These are phyloP conservation scores for Sungouiella blattae DNA, from an alignment of 805 yeast species.

Conservation along the genomic window DNA sequence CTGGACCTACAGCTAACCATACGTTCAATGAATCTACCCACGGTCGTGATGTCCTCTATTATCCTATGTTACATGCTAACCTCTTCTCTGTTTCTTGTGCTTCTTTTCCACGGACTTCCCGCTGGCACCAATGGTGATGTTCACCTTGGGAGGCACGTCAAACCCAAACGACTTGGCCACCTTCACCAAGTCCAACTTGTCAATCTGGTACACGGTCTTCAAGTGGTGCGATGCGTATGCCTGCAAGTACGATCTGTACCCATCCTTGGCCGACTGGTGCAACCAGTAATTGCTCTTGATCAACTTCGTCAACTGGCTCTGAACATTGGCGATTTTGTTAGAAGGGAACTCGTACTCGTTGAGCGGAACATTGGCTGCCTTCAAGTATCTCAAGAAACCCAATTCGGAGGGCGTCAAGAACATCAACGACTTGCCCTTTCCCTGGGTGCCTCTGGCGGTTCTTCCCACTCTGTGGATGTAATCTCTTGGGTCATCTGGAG, in stretches of 20 bases:
- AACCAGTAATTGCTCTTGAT: conserved; percentile 90
- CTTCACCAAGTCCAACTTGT: conserved; percentile 87
- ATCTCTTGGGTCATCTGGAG: conserved; percentile 99
- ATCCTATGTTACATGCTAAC: conserved; percentile 10
- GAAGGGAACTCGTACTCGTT: conserved; percentile 96
- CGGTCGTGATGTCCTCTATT: too few species aligned
- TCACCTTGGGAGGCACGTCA: conserved; percentile 93
- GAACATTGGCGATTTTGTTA: conserved; percentile 93
- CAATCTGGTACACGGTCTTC: conserved; percentile 94
- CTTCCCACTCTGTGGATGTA: conserved; percentile 98
- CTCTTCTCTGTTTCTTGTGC: conserved; percentile 43
- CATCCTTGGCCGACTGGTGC: conserved; percentile 95
- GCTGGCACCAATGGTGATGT: conserved; percentile 92
- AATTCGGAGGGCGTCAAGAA: conserved; percentile 90
- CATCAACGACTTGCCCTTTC: conserved; percentile 93
- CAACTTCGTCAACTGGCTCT: conserved; percentile 85
- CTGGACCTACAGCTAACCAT: too few species aligned
- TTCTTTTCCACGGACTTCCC: conserved; percentile 58
- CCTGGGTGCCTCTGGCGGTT: conserved; percentile 90
- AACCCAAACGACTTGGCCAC: conserved; percentile 96
- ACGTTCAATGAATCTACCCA: too few species aligned
- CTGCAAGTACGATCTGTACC: conserved; percentile 93
- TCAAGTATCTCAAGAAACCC: conserved; percentile 90
- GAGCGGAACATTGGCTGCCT: conserved; percentile 95
- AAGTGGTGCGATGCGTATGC: conserved; percentile 96